Evolutionary conservation across 352 stramenopile genomes (phyloP).

Genomic region (Phytophthora hybrid): DNA sequence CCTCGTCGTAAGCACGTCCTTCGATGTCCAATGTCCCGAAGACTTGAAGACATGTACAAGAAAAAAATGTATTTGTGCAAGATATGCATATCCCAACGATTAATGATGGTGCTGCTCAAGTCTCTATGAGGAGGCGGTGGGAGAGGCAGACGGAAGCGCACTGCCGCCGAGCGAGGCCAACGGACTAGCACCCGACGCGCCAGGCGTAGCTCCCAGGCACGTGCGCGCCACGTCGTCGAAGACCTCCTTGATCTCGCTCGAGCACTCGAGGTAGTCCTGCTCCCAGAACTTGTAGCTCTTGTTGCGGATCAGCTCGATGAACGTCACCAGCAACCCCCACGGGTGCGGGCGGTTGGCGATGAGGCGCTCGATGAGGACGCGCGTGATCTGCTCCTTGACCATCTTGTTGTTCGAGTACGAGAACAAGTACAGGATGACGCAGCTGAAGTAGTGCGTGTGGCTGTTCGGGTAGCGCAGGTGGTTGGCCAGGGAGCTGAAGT

Average conservation of each 20-base stretch:
- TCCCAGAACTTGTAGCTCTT: slow-evolving; percentile 99
- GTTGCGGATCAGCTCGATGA: slow-evolving; percentile 99
- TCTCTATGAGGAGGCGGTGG: slow-evolving; percentile 30
- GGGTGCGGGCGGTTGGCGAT: slow-evolving; percentile 99
- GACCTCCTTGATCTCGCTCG: slow-evolving; percentile 98
- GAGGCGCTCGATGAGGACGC: slow-evolving; percentile 98
- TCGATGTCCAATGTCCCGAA: background rate
- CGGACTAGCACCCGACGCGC: slow-evolving; percentile 40
- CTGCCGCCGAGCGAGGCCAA: slow-evolving; percentile 41
- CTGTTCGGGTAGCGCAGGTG: slow-evolving; percentile 99
- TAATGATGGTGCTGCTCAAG: background rate
- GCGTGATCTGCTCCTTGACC: slow-evolving; percentile 98
- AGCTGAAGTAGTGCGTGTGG: slow-evolving; percentile 99
- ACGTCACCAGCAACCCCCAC: slow-evolving; percentile 98
- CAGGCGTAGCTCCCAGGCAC: slow-evolving; percentile 83
- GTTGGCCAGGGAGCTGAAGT: slow-evolving; percentile 98
- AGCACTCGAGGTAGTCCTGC: slow-evolving; percentile 98
- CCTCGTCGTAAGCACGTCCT: background rate
- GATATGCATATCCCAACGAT: background rate
- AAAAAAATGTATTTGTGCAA: slow-evolving; percentile 9
- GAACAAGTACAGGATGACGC: slow-evolving; percentile 99
- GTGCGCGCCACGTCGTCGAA: slow-evolving; percentile 98
- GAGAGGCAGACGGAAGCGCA: slow-evolving; percentile 21
- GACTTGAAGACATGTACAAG: background rate
- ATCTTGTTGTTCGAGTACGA: slow-evolving; percentile 96